Percentiles rank a stretch among this genome's conserved stretches.
These are phyloP conservation scores for Phlyctochytrium arcticum DNA, from an alignment of 192 early-diverging fungal genomes.

Conservation along the genomic window DNA sequence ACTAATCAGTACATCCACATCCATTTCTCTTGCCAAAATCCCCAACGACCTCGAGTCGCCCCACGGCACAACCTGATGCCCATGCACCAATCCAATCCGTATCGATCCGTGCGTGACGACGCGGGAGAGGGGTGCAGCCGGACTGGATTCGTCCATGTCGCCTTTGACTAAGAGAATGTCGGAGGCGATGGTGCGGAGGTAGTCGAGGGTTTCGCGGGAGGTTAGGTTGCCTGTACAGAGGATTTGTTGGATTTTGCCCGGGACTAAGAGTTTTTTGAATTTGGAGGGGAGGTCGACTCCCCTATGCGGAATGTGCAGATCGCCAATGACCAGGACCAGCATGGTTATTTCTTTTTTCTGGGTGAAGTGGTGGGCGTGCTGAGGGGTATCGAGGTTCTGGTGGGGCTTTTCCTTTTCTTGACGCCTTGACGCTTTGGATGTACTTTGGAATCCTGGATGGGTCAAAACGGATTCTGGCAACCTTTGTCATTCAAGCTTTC, in stretches of 20 bases:
- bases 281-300: conserved; percentile 82
- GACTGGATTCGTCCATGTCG: conserved; percentile 64
- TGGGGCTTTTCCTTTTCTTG: too few species aligned
- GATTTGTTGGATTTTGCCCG: conserved; percentile 95
- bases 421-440: too few species aligned
- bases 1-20: conserved; percentile 84
- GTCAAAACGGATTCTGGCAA: too few species aligned
- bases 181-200: conserved; percentile 74
- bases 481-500: too few species aligned
- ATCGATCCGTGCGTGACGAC: conserved; percentile 52
- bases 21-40: conserved; percentile 77
- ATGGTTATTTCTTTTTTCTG: too few species aligned
- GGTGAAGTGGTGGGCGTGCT: too few species aligned
- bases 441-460: too few species aligned
- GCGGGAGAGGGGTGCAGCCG: conserved; percentile 25
- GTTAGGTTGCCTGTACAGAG: conserved; percentile 88
- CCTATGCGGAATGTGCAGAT: conserved; percentile 93
- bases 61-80: conserved; percentile 82
- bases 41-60: conserved; percentile 33
- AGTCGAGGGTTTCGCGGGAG: conserved; percentile 81
- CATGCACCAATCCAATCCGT: conserved; percentile 69
- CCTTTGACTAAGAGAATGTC: conserved; percentile 75
- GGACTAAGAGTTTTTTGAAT: conserved; percentile 87
- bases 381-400: too few species aligned
- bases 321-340: conserved; percentile 87